Conservation (phyloP, 345 rosid genomes). For the Erodium maritimum region DNA sequence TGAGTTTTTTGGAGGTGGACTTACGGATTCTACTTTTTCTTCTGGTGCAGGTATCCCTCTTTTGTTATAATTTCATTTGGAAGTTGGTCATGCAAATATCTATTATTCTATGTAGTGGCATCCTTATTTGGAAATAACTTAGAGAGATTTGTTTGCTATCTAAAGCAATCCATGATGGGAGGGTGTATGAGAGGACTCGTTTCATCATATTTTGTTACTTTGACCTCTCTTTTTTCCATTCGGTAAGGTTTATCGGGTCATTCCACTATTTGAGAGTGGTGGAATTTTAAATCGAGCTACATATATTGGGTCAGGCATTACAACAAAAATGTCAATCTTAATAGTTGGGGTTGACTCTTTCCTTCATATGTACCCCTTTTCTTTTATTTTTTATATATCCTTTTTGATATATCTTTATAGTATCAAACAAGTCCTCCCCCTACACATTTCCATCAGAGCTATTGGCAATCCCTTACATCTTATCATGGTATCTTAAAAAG, state of each 20-base stretch:
- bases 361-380: too few relatives aligned
- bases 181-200: neutral
- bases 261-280: neutral
- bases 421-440: too few relatives aligned
- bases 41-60: conserved; percentile 80
- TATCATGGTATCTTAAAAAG: neutral
- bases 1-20: conserved; percentile 97
- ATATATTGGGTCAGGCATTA: too few relatives aligned
- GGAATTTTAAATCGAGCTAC: too few relatives aligned
- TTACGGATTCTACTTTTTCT: conserved; percentile 88
- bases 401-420: too few relatives aligned
- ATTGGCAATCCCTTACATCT: neutral
- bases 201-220: neutral
- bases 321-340: too few relatives aligned
- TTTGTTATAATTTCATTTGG: neutral
- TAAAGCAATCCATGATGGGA: neutral
- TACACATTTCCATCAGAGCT: too few relatives aligned
- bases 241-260: neutral
- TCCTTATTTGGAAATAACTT: conserved; percentile 1
- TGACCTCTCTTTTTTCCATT: neutral
- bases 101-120: neutral
- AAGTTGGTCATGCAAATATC: neutral
- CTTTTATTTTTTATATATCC: too few relatives aligned
- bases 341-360: too few relatives aligned
- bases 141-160: neutral